Evolutionary conservation across 139 green algal species (phyloP), one percentile per base, ranked within the genome.

Genomic region (Ettlia oleoabundans): DNA sequence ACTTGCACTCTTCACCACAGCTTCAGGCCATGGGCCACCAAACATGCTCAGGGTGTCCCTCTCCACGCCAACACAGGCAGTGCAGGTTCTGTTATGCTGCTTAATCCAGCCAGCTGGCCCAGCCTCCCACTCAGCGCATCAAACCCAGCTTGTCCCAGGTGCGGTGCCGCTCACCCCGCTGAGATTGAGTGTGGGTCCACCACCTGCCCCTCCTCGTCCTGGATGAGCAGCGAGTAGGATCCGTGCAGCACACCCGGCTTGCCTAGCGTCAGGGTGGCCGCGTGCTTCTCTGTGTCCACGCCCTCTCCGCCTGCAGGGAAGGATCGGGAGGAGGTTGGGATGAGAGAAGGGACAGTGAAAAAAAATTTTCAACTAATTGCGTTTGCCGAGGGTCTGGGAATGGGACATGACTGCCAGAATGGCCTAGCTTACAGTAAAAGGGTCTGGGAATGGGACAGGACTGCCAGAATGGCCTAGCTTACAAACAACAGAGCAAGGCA

Each of bases 101-200:
- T n/a, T n/a, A n/a, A n/a, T n/a, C n/a, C 47, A 58, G 47, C 13
- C 47, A 58, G 47, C 47, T 10, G 47, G 13, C 10, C 13, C 47
- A 58, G 47, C 47, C 47, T 15, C 15, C 13, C 47, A 58, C n/a
- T 10, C 47, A 58, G 47, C 47, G 15, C 47, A 58, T 24, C 10
- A 15, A 58, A 15, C 47, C 47, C 9, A 30, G 58, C 6, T 19
- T 24, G 21, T 30, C 15, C 21, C 18, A 15, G 47, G 47, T 58
- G 47, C 47, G 13, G 47, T 15, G 47, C 21, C 55, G 21, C 86
- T 90, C 78, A 97, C 90, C 96, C 97, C 26, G 97, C 97, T 63
- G 88, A 96, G 85, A 99, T 98, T 75, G 92, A 98, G 93, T 99
- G 97, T 9, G 97, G 97, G 91, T 99, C 96, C 26, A 98, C 95